Base-by-base conservation (phyloP, 345 rosid species). In the Balakata baccata region DNA sequence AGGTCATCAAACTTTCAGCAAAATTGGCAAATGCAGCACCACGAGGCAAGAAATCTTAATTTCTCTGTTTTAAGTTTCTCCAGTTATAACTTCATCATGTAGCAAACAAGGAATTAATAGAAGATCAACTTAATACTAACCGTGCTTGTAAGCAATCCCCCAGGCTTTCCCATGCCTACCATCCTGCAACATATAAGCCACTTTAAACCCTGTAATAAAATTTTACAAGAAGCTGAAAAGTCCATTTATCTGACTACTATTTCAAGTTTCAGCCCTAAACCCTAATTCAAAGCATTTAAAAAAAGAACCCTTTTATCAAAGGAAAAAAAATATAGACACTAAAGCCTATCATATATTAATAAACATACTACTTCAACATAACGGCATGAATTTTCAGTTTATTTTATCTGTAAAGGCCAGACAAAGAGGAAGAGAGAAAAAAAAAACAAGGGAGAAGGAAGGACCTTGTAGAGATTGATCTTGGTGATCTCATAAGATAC, bases 121-220 rank as follows among this genome's bases (percentile, higher is more conserved):
- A 22, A 45, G 18, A 7, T 12, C 22, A 38, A 63, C 20, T 25
- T 22, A 52, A 70, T n/a, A 81, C 93, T 83, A 38, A 95, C 99
- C 98, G 38, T 89, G 88, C 81, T 86, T 95, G 82, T 88, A 87
- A 85, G 86, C 96, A 69, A 91, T 45, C 3, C 99, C 98, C 99
- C 99, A 95, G 2, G 99, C 99, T 79, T 92, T 95, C 39, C 98
- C 99, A 80, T 92, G 97, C 52, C 79, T 85, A 51, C 99, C 99
- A 73, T 89, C 96, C 99, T 95, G 90, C 79, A 86, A 77, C 71
- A 68, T 77, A 76, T 17, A 16, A 65, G 12, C 39, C 66, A 63
- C 56, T 45, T 46, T 68, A 75, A 78, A 62, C 58, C 79, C 80
- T 37, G 59, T 18, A 18, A n/a, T n/a, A n/a, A 52, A 52, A 16